Evolutionary conservation across 2,329 filamentous ascomycete species (phyloP).

Genomic region (Coleophoma cylindrospora): DNA sequence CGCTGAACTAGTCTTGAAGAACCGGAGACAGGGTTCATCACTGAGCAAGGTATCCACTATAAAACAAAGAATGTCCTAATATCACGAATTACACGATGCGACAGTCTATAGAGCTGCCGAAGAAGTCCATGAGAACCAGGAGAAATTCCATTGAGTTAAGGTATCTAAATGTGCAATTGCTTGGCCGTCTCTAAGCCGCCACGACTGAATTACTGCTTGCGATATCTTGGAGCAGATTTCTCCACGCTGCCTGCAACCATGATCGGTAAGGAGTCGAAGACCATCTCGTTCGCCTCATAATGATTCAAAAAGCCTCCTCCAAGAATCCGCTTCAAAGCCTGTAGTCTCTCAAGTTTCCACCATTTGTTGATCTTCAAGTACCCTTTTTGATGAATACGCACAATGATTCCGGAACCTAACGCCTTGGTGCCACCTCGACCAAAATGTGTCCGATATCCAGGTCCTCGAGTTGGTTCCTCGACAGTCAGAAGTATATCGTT

Average conservation of each 20-base stretch:
- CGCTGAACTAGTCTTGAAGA: too few species aligned
- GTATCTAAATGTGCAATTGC: too few species aligned
- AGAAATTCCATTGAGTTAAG: too few species aligned
- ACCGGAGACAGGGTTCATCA: too few species aligned
- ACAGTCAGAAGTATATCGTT: constrained; percentile 61
- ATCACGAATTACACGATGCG: too few species aligned
- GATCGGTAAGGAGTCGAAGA: constrained; percentile 51
- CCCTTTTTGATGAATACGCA: constrained; percentile 53
- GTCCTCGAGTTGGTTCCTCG: constrained; percentile 61
- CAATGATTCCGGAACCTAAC: constrained; percentile 57
- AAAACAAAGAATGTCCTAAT: too few species aligned
- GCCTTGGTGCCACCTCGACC: constrained; percentile 52
- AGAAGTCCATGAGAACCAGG: too few species aligned
- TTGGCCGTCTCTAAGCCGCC: too few species aligned
- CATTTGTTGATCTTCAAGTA: constrained; percentile 64
- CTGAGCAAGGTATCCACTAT: constrained; percentile 6
- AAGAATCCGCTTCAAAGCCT: constrained; percentile 54
- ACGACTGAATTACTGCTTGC: too few species aligned
- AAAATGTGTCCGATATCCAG: constrained; percentile 60
- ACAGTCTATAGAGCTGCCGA: too few species aligned
- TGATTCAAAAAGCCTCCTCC: constrained; percentile 58
- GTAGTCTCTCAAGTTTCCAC: constrained; percentile 67
- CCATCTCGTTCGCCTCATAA: constrained; percentile 56
- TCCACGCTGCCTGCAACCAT: too few species aligned
- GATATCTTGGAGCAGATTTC: too few species aligned